Base-by-base conservation (phyloP, 768 basidiomycete genomes). In the Collybiopsis confluens region DNA sequence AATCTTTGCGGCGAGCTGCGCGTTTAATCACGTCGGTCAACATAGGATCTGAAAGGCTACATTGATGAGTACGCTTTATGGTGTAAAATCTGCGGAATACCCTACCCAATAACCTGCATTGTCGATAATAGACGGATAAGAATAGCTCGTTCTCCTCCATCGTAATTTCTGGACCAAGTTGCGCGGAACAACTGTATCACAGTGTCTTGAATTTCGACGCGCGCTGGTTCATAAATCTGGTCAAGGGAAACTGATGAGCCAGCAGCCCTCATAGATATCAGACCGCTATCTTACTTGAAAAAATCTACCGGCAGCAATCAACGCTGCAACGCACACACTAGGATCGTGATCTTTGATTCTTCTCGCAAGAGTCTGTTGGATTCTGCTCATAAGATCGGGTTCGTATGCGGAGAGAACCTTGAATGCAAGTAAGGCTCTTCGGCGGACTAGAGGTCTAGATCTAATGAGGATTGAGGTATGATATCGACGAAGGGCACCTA, bases 391-490 rank as follows among this genome's bases (percentile, higher is more conserved):
- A 18, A 84, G 62, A 21, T 77, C 75, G 3, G 71, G 57, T 28
- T 83, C 78, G 40, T 68, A 63, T 43, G 55, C 63, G 10, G 82
- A 78, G 21, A 91, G 69, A 11, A 75, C 69, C 40, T 78, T 73
- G 58, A 82, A 79, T 2, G 83, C 84, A 30, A 82, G 67, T 37
- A 90, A 64, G 10, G 85, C 77, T 42, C 87, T 79, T 56, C 83
- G 75, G 36, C 82, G 82, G 45, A 92, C 74, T 59, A 76, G 72
- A 8, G 72, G 62, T 30, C 89, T 91, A 60, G 8, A 56, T 45
- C 42, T 42, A 55, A 47, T 28, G 20, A 35, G 8, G 15, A n/a
- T 45, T 8, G 20, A 23, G 24, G 45, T 38, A 27, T 23, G 41
- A 10, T 18, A 26, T 37, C 15, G 27, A 8, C 24, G 5, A 27